Base-by-base conservation (phyloP, 2,329 filamentous ascomycete species). In the Aspergillus uvarum region DNA sequence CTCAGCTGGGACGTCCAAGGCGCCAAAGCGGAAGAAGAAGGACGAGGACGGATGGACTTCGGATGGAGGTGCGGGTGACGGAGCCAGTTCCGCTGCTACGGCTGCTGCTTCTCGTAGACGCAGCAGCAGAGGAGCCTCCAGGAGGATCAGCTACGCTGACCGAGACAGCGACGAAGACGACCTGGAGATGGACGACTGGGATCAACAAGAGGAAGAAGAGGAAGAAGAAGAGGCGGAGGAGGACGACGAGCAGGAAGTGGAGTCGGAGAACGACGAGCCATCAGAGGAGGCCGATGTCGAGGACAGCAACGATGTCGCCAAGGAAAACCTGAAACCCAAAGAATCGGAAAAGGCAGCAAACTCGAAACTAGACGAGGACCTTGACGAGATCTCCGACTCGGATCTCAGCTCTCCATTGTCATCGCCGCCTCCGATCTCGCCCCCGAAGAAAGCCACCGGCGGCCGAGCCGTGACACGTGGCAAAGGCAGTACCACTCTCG, bases 111-210 rank as follows among this genome's bases (percentile, higher is more conserved):
- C 71, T 52, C 72, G 76, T 52, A 78, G 74, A 54, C 77, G 73
- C 62, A 82, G 74, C 63, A 75, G 67, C 59, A 73, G 76, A 55
- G 74, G 70, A 21, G 69, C 68, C 5, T 69, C 68, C 11, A 72
- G 72, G 32, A 69, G 69, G 14, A 70, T 80, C 61, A 79, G 74
- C 61, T 80, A 81, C 61, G 76, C 70, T 5, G 79, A 82, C 58
- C 75, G 72, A 21, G 76, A 77, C 60, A 80, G 76, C 48, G 77
- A 77, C 35, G 77, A 80, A 38, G 77, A 79, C 21, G 77, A 80
- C 52, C 65, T 71, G 47, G 77, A 80, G 55, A 77, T 80, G 70
- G 70, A 74, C 38, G 72, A 77, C 44, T 73, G 70, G 68, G 68
- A 76, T 35, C 62, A 74, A 60, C 63, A 68, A 16, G 59, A 70